A percentile compares a stretch with the other conserved stretches of the same genome.
Evolutionary conservation across 78 protist species (phyloP).

Genomic region (Dictyostelium firmibasis): DNA sequence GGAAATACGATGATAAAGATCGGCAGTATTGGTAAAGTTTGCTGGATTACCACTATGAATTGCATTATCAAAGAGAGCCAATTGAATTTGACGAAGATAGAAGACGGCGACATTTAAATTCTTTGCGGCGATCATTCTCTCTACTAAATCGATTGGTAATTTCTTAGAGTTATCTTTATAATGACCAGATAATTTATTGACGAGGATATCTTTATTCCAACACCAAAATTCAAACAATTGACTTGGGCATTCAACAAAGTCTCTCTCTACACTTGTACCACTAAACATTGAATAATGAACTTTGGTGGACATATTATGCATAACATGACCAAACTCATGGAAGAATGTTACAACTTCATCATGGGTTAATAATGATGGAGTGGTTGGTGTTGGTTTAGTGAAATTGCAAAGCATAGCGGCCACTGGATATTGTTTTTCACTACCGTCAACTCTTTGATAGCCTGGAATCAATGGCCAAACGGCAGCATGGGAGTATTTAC

Average conservation of each 20-base stretch:
- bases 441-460: background rate
- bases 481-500: conserved; percentile 85
- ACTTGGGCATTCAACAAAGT: conserved; percentile 82
- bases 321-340: conserved; percentile 85
- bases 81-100: conserved; percentile 45
- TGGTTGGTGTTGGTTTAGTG: conserved; percentile 59
- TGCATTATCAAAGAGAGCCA: conserved; percentile 18
- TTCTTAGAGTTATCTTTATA: conserved; percentile 25
- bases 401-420: conserved; percentile 72
- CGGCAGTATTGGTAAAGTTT: background rate
- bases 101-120: conserved; percentile 9
- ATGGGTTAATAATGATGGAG: conserved; percentile 84
- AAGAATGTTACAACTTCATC: conserved; percentile 80
- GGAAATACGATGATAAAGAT: background rate
- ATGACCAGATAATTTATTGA: conserved; percentile 49
- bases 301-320: conserved; percentile 39
- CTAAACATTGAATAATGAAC: conserved; percentile 44
- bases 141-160: background rate
- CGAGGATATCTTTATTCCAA: conserved; percentile 78
- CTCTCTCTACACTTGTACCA: conserved; percentile 81
- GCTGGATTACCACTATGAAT: conserved; percentile 2
- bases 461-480: conserved; percentile 48
- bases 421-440: conserved; percentile 38
- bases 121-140: background rate
- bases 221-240: conserved; percentile 87